phyloP scores from a whole-genome alignment of 2,329 filamentous ascomycete species.

The Aspergillus hortae region DNA sequence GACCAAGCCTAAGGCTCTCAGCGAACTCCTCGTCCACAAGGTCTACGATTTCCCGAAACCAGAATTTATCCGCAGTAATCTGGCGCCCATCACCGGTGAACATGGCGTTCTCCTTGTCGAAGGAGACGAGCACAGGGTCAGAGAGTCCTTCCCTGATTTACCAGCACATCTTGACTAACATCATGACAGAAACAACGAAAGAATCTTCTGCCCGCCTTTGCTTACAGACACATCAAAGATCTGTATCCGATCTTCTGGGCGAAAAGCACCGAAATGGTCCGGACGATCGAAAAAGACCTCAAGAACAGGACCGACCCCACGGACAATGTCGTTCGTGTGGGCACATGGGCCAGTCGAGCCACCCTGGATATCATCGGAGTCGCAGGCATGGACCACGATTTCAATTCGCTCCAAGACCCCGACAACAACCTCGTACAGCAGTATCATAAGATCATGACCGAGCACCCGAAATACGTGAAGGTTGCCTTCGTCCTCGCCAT shows the following conservation, averaged over 20 bases:
- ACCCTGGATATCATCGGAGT: conserved; percentile 74
- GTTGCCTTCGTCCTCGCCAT: conserved; percentile 55
- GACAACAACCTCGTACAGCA: conserved; percentile 53
- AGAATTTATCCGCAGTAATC: conserved; percentile 37
- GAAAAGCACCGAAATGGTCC: conserved; percentile 67
- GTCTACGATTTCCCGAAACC: conserved; percentile 70
- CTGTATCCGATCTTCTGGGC: conserved; percentile 81
- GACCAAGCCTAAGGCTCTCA: conserved; percentile 61
- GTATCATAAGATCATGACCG: conserved; percentile 26
- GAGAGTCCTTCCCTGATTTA: background rate
- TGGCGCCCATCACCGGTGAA: conserved; percentile 36
- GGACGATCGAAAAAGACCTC: conserved; percentile 53
- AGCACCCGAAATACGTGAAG: conserved; percentile 23
- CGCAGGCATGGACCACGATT: conserved; percentile 69
- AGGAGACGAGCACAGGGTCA: conserved; percentile 82
- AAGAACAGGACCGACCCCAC: conserved; percentile 31
- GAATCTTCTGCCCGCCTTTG: conserved; percentile 75
- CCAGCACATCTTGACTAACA: background rate
- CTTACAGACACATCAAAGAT: conserved; percentile 80
- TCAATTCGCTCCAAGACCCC: conserved; percentile 61
- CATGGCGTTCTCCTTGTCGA: conserved; percentile 66
- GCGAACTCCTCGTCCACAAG: conserved; percentile 65
- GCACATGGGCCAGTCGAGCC: conserved; percentile 62
- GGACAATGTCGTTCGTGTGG: conserved; percentile 52
- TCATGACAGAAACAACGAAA: conserved; percentile 59